Evolutionary conservation across 495 filamentous ascomycete species (phyloP), one percentile per base, ranked within the genome.

Genomic region (Elasticomyces elasticus): DNA sequence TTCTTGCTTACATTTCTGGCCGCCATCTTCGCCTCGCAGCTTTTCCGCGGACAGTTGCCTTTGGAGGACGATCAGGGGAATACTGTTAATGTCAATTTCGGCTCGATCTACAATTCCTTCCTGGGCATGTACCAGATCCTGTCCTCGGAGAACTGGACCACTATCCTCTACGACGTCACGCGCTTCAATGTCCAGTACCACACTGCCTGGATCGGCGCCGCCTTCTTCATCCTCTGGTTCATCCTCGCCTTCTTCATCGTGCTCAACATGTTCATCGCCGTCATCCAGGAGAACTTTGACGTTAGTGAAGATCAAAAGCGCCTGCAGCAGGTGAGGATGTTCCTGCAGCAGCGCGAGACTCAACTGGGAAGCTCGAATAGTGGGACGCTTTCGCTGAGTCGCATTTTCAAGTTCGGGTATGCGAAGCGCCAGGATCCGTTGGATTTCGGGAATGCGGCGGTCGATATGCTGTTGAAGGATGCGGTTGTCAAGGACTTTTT

Each of bases 251-350:
- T 89, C 63, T 96, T 97, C 65, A 95, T 99, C 72, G 79, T 97
- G 42, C 73, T 99, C 74, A 99, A 95, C 66, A 99, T 99, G 92
- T 99, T 99, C 72, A 99, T 99, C 86, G 92, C 92, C 71, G 92
- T 99, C 71, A 96, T 99, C 54, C 92, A 99, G 68, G 92, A 99
- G 66, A 99, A 94, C 65, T 99, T 99, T 65, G 92, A 99, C 70
- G 89, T 99, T n/a, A 90, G 89, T 7, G 92, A 99, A 68, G 94
- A 99, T 63, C 88, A 96, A 69, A 99, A 99, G 68, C 89, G 92
- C 24, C 73, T 95, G 52, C 86, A 96, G 62, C 92, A 99, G 71
- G 88, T 99, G 47, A 86, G 87, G 62, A 83, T 90, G 5, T 97
- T 99, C 62, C 69, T 99, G 40, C 87, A 94, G 62, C 85, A 88